Percentiles rank a stretch among this genome's conserved stretches.
phyloP scores from a whole-genome alignment of 805 yeast species.

The Candida andamanensis region DNA sequence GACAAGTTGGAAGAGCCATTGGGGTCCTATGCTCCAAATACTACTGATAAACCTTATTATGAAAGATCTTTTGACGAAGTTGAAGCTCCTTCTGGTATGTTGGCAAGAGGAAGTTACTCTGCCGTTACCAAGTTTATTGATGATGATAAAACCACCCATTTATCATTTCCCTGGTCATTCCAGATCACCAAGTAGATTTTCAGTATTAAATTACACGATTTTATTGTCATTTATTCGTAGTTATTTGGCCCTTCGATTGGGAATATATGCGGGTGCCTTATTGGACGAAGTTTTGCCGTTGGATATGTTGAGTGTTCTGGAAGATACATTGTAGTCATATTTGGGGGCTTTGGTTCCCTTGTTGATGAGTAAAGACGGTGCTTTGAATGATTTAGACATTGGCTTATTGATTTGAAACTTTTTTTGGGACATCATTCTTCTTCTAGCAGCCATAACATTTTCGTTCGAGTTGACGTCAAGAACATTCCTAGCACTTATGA shows the following conservation, averaged over 20 bases:
- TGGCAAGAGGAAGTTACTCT: conserved; percentile 82
- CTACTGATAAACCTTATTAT: conserved; percentile 72
- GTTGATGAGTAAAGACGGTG: too few species aligned
- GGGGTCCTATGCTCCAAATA: conserved; percentile 89
- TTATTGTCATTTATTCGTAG: too few species aligned
- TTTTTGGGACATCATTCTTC: too few species aligned
- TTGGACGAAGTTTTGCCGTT: too few species aligned
- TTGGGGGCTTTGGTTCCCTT: too few species aligned
- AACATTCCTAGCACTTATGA: too few species aligned
- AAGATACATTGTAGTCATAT: too few species aligned
- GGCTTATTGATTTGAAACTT: too few species aligned
- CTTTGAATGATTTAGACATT: too few species aligned
- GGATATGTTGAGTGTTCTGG: too few species aligned
- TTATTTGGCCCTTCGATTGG: conserved; percentile 20
- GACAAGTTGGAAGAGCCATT: conserved; percentile 83
- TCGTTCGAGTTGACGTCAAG: too few species aligned
- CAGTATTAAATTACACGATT: conserved; percentile 1
- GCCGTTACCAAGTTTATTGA: conserved; percentile 81
- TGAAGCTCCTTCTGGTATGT: conserved; percentile 87
- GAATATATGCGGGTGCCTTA: conserved; percentile 32
- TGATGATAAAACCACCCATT: conserved; percentile 73
- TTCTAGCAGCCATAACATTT: too few species aligned
- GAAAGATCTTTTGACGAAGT: conserved; percentile 52
- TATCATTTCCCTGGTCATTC: conserved; percentile 80
- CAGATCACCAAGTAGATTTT: conserved; percentile 58